Evolutionary conservation across 495 filamentous ascomycete species (phyloP), one percentile per base, ranked within the genome.

Genomic region (Hypoxylon crocopeplum): DNA sequence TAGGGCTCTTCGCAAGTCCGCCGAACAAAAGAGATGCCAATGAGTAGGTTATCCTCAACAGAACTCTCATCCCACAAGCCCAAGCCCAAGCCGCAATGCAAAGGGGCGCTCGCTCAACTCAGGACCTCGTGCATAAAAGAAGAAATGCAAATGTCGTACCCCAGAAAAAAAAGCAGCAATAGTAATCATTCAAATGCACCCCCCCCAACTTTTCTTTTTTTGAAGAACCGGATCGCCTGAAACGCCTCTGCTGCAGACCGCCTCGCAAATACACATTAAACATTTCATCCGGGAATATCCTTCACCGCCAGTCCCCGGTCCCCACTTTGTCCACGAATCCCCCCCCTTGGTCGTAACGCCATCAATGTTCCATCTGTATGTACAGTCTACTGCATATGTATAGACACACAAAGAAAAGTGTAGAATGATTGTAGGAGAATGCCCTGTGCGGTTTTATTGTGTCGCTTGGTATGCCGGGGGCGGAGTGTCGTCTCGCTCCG

Each of bases 401-500:
- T 57, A 66, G 38, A 69, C 63, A 69, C 62, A 69, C 24, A 60
- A 64, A 64, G 68, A 37, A 44, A 63, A 36, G 37, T 33, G 51
- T 57, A 29, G 47, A 19, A 3, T 7, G 24, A 12, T 6, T 32
- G 30, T 41, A n/a, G n/a, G n/a, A n/a, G n/a, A n/a, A 10, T 34
- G 15, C 37, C 46, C n/a, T 47, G 45, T 57, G 38, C 44, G 48
- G 30, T 60, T 39, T 62, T 70, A 64, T 64, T 63, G 67, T 47
- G 66, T 73, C 24, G 78, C 67, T 58, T 82, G 78, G 67, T 88
- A 88, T 46, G 86, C 86, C 7, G 86, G 86, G 21, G 86, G 85
- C 1, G 85, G 86, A 6, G 72, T 68, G n/a, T 85, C 81, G 32
- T 85, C 79, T 29, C 67, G 70, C 47, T 76, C 82, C 21, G 72